Evolutionary conservation across 2,329 filamentous ascomycete species (phyloP), one percentile per base, ranked within the genome.

Genomic region (Ophiosphaerella korrae): DNA sequence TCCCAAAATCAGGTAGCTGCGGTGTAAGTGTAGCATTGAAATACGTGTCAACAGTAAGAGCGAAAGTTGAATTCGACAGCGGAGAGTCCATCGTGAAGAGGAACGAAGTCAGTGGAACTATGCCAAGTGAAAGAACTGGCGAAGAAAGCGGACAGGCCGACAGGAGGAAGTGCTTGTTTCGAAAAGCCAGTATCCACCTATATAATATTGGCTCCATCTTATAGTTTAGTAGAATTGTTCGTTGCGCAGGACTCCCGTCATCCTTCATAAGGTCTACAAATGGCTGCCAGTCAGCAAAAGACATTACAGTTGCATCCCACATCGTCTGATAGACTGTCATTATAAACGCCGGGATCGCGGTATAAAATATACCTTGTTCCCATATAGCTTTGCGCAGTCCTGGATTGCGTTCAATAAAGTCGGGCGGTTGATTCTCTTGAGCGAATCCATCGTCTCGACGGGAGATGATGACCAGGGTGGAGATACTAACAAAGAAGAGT

Each of bases 291-390:
- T 50, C 42, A 18, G 48, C 42, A 16, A 41, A 24, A 33, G 48
- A 42, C 48, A 50, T 50, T 11, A 50, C 35, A 5, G 5, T 38
- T 3, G 48, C 14, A 41, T 50, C 42, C 48, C 36, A 50, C 42
- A 50, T 50, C 16, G 48, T 41, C 16, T 41, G 48, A 29, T 50
- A 45, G 2, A 50, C 33, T 7, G 42, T 50, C 42, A 50, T 50
- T 18, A 50, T 45, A 34, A 50, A 45, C 3, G 42, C 48, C 7
- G 48, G 48, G 12, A 50, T 7, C 11, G 42, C 42, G 33, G 48
- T 50, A 29, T 50, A 50, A 23, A 50, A 31, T 34, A 50, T 45
- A 8, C 48, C 42, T 41, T 50, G 42, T 14, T 50, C 42, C 42
- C 42, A 50, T 8, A 50, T 45, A 12, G 48, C 48, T 29, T 50